phyloP scores from a whole-genome alignment of 352 stramenopile species.

The Thalassiosira ordinaria region DNA sequence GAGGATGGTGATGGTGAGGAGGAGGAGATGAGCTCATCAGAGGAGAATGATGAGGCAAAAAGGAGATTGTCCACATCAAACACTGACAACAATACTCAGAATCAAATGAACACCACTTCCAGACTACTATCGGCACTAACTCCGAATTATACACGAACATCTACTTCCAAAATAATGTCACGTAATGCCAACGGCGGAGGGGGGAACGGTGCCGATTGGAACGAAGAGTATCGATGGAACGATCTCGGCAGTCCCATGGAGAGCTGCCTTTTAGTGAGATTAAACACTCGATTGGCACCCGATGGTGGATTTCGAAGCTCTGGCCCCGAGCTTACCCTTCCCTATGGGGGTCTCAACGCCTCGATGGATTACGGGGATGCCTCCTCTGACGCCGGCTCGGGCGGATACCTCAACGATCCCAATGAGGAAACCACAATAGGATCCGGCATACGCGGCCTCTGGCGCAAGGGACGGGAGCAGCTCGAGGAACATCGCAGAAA shows the following conservation, averaged over 20 bases:
- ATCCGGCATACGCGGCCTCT: conserved; percentile 48
- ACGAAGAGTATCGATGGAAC: conserved; percentile 64
- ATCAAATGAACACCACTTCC: conserved; percentile 5
- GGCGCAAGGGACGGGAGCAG: conserved; percentile 53
- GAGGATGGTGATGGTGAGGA: conserved; percentile 1
- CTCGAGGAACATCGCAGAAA: conserved; percentile 46
- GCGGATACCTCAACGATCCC: background rate
- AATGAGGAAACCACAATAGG: background rate
- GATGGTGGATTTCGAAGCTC: background rate
- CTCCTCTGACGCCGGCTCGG: background rate
- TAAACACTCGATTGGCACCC: conserved; percentile 34
- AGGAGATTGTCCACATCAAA: background rate
- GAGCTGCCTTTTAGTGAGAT: conserved; percentile 25
- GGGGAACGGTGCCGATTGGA: conserved; percentile 58
- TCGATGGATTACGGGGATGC: background rate
- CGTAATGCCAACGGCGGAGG: conserved; percentile 27
- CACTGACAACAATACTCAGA: conserved; percentile 2
- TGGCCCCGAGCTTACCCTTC: background rate
- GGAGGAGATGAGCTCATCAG: no score
- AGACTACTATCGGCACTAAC: conserved; percentile 9
- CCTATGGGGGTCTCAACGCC: background rate
- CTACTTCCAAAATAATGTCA: conserved; percentile 38
- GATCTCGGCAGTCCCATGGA: conserved; percentile 39
- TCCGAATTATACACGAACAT: conserved; percentile 6
- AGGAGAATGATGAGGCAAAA: no score